These are phyloP conservation scores for Dactylellina cionopaga DNA, from an alignment of 2,329 filamentous ascomycete genomes.

Conservation along the genomic window DNA sequence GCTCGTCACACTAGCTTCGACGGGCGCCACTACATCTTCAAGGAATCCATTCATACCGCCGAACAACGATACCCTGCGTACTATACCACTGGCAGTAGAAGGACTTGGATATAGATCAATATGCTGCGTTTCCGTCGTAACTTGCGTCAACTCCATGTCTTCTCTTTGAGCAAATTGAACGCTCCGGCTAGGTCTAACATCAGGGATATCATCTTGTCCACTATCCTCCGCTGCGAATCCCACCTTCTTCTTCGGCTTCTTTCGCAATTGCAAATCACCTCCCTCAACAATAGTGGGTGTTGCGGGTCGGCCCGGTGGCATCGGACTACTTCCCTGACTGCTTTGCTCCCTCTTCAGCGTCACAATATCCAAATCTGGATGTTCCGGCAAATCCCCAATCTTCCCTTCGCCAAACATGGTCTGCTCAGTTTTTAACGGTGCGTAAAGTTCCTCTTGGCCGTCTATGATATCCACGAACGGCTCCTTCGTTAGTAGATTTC, in stretches of 20 bases:
- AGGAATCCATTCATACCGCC: constrained; percentile 15
- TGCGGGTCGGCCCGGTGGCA: not conserved
- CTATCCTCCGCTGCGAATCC: constrained; percentile 15
- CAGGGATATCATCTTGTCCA: not conserved
- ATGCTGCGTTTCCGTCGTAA: not conserved
- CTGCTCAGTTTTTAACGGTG: constrained; percentile 61
- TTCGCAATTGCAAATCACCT: not conserved
- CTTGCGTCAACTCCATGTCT: too few species aligned
- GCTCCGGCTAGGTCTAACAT: not conserved
- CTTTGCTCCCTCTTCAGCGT: constrained; percentile 17
- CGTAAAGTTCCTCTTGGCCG: constrained; percentile 58
- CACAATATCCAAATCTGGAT: constrained; percentile 37
- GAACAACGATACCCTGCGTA: constrained; percentile 16
- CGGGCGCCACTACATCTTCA: not conserved
- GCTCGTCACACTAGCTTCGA: not conserved
- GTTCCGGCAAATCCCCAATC: constrained; percentile 47
- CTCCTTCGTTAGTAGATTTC: constrained; percentile 69
- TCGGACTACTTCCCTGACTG: not conserved
- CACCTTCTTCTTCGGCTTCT: constrained; percentile 19
- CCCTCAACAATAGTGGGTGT: constrained; percentile 1
- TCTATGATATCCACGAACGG: constrained; percentile 64
- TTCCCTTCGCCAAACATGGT: constrained; percentile 62
- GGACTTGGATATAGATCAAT: too few species aligned
- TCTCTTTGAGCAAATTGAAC: not conserved
- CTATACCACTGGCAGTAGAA: too few species aligned